These are phyloP conservation scores for Leptodermis oblonga DNA, from an alignment of 257 asterid species.

Conservation along the genomic window DNA sequence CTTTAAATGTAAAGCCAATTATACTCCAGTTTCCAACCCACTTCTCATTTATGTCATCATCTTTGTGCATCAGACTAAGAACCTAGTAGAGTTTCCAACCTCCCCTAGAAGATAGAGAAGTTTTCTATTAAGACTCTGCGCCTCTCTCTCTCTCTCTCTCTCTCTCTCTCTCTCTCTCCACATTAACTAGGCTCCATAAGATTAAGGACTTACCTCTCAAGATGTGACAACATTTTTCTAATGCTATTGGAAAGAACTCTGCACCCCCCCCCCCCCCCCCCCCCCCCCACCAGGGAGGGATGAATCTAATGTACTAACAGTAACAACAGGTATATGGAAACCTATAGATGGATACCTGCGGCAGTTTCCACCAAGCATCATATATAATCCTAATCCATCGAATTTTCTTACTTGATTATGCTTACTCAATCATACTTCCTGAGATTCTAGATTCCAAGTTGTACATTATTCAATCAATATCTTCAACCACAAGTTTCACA, in stretches of 20 bases:
- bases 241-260: no score
- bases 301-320: neutral
- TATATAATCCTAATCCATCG: neutral
- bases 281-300: no score
- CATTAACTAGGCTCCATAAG: no score
- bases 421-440: neutral
- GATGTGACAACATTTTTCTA: neutral
- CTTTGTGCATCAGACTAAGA: neutral
- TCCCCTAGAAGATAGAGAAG: no score
- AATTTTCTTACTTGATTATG: neutral
- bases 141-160: no score
- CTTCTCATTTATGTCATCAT: neutral
- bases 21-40: neutral
- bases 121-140: no score
- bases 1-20: neutral
- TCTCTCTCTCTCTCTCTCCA: no score
- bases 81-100: no score
- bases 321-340: no score
- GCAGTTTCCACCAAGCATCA: neutral
- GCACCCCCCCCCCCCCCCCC: no score
- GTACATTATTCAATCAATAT: no score
- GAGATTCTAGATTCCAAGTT: neutral
- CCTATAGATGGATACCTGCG: neutral
- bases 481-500: neutral
- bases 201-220: neutral